Evolutionary conservation across 371 early-diverging fungal species (phyloP).

Genomic region (Funneliformis caledonium): DNA sequence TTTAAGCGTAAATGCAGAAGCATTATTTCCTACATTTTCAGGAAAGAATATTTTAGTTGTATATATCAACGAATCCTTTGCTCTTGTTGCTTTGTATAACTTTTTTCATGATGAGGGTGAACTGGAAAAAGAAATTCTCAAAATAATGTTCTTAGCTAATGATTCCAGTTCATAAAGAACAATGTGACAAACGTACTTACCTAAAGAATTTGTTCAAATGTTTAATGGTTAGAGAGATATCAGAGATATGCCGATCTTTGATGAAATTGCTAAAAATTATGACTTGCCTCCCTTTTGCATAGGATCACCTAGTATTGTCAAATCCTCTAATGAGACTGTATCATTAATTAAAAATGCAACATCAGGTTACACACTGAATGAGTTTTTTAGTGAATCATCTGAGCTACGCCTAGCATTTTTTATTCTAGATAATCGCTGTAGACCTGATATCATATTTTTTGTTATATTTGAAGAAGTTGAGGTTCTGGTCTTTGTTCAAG

Average conservation of each 20-base stretch:
- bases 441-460: constrained; percentile 27
- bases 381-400: not conserved
- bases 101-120: not conserved
- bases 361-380: not conserved
- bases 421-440: constrained; percentile 5
- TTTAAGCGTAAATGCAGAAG: not conserved
- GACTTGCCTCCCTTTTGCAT: too few species aligned
- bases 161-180: not conserved
- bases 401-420: not conserved
- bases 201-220: not conserved
- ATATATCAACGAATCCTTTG: not conserved
- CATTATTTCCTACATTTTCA: not conserved
- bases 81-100: not conserved
- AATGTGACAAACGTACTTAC: constrained; percentile 13
- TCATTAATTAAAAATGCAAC: too few species aligned
- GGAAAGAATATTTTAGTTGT: not conserved
- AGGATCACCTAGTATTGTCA: constrained; percentile 3
- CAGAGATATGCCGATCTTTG: constrained; percentile 1
- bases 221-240: constrained; percentile 11
- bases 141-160: not conserved
- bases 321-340: constrained; percentile 19
- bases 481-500: constrained; percentile 19
- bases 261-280: not conserved
- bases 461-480: not conserved
- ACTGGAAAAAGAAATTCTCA: not conserved